phyloP scores from a whole-genome alignment of 1,139 yeast species.

The Spencermartinsiella ligniputridi region DNA sequence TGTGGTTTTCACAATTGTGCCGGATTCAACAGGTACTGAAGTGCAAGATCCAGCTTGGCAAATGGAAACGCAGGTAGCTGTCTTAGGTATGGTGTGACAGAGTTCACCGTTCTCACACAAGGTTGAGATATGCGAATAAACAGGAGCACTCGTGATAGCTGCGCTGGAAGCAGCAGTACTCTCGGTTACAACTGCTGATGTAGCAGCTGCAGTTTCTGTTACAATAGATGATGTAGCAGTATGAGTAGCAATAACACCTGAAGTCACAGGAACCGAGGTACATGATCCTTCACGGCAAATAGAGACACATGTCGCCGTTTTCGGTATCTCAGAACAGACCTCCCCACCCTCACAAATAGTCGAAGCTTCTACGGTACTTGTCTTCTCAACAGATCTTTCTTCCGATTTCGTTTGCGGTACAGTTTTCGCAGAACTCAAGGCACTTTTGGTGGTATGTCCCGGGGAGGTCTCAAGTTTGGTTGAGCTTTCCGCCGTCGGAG shows the following conservation, averaged over 20 bases:
- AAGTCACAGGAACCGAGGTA: neutral
- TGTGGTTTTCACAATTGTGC: neutral
- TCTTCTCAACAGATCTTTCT: too few species aligned
- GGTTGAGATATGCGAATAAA: neutral
- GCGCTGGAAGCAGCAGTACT: neutral
- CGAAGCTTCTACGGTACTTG: too few species aligned
- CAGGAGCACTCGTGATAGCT: neutral
- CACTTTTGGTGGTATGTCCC: neutral
- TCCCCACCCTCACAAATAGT: neutral
- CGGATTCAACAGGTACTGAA: neutral
- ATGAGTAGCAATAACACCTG: neutral
- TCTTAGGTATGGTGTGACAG: neutral
- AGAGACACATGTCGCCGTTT: neutral
- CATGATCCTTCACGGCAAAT: constrained; percentile 1
- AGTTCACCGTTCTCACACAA: neutral
- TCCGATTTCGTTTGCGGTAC: too few species aligned
- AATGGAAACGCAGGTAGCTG: neutral
- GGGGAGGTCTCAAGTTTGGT: neutral
- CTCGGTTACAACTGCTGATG: too few species aligned
- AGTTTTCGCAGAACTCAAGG: neutral
- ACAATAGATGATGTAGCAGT: neutral
- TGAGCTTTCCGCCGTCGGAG: neutral
- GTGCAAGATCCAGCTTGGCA: constrained; percentile 1
- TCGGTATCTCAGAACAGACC: neutral
- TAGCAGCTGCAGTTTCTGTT: neutral